Conservation (phyloP, 495 filamentous ascomycete species). For the Hyphodiscus hymeniophilus region DNA sequence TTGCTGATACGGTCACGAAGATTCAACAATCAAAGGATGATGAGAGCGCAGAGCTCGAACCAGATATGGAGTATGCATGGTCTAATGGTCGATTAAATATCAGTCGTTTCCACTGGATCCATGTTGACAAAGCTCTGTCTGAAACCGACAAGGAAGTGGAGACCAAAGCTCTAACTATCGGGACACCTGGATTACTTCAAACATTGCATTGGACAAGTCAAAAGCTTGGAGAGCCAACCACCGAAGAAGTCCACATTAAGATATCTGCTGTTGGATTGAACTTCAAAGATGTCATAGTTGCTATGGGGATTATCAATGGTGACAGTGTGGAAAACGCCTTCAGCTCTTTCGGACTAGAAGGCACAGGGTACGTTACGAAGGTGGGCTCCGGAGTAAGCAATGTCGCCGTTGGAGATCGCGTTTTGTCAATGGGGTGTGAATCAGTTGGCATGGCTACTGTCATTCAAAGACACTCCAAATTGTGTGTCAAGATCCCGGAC, state of each 20-base stretch:
- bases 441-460: not conserved
- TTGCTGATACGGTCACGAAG: slow-evolving; percentile 10
- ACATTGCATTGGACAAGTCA: slow-evolving; percentile 3
- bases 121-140: not conserved
- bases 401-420: slow-evolving; percentile 42
- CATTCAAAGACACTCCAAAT: not conserved
- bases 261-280: slow-evolving; percentile 28
- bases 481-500: slow-evolving; percentile 34
- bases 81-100: slow-evolving; percentile 9
- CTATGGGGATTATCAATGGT: not conserved
- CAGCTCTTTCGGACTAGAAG: slow-evolving; percentile 21
- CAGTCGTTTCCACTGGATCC: slow-evolving; percentile 12
- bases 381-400: slow-evolving; percentile 38
- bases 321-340: slow-evolving; percentile 8
- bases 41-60: not conserved
- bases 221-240: slow-evolving; percentile 19
- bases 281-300: slow-evolving; percentile 4
- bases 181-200: slow-evolving; percentile 11
- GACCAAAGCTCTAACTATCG: not conserved
- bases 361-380: slow-evolving; percentile 35
- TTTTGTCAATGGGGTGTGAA: slow-evolving; percentile 34
- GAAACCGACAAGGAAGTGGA: no score
- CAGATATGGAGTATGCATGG: slow-evolving; percentile 18
- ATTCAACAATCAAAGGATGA: not conserved
- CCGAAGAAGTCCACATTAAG: slow-evolving; percentile 31